These are phyloP conservation scores for Eragrostis tef DNA, from an alignment of 202 grass and related monocot species.

Conservation along the genomic window DNA sequence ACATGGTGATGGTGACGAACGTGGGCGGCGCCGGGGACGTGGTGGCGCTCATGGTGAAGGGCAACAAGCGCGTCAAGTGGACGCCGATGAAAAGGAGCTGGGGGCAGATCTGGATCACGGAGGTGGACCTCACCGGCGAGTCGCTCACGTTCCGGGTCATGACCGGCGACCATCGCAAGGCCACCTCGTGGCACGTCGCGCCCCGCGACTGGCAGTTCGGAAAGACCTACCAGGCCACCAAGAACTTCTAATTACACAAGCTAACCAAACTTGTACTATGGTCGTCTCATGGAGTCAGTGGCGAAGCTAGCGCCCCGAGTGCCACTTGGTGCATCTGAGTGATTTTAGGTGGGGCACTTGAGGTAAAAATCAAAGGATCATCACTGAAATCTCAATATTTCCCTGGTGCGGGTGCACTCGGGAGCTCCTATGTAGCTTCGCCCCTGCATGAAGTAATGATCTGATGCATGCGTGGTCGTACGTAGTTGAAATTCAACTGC, in stretches of 20 bases:
- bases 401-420: too few relatives aligned
- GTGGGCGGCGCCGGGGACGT: conserved; percentile 75
- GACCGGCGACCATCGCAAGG: conserved; percentile 68
- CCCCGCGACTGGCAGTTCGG: conserved; percentile 76
- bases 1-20: conserved; percentile 61
- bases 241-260: conserved; percentile 17
- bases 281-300: background rate
- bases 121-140: conserved; percentile 63
- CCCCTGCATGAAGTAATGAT: too few relatives aligned
- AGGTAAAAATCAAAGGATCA: too few relatives aligned
- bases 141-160: conserved; percentile 69
- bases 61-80: conserved; percentile 65
- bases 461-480: too few relatives aligned
- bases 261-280: background rate
- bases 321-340: too few relatives aligned
- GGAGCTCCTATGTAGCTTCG: too few relatives aligned
- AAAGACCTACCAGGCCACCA: conserved; percentile 63
- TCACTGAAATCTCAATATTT: too few relatives aligned
- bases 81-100: conserved; percentile 68
- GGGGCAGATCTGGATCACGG: conserved; percentile 72
- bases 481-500: too few relatives aligned
- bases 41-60: conserved; percentile 58
- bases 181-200: conserved; percentile 64
- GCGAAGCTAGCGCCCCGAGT: too few relatives aligned
- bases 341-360: too few relatives aligned